phyloP scores from a whole-genome alignment of 2,329 filamentous ascomycete species.

The Berkeleyomyces rouxiae region DNA sequence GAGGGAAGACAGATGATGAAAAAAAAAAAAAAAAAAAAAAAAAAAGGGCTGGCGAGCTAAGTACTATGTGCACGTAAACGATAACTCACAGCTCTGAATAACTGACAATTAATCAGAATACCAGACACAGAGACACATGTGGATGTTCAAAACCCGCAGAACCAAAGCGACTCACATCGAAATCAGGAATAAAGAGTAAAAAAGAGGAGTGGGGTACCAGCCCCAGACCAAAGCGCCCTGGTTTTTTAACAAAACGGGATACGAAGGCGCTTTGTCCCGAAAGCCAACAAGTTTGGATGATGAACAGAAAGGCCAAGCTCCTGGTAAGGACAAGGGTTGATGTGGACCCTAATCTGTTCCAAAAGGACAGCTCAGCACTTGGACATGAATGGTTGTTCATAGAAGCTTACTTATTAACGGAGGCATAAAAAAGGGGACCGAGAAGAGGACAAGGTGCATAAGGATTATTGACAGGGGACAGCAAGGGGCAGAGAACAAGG shows the following conservation, averaged over 20 bases:
- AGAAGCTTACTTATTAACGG: not conserved
- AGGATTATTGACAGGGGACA: not conserved
- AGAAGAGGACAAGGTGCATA: not conserved
- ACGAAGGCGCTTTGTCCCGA: not conserved
- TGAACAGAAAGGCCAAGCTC: not conserved
- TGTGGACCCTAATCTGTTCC: not conserved
- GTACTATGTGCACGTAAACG: not conserved
- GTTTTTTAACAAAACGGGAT: not conserved
- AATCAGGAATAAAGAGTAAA: not conserved
- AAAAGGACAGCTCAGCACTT: slow-evolving; percentile 5
- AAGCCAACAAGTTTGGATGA: not conserved
- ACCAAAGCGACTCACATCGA: not conserved
- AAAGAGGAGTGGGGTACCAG: not conserved
- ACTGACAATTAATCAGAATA: not conserved
- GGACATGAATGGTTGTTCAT: not conserved
- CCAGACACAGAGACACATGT: not conserved
- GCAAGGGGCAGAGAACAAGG: not conserved
- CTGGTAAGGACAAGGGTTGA: not conserved
- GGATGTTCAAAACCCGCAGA: no score
- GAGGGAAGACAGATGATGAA: not conserved
- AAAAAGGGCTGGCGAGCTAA: not conserved
- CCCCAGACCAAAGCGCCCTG: not conserved
- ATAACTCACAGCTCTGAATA: not conserved
- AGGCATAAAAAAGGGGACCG: not conserved
- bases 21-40: not conserved